Base-by-base conservation (phyloP, 129 eudicot genomes). In the Flaveria trinervia region DNA sequence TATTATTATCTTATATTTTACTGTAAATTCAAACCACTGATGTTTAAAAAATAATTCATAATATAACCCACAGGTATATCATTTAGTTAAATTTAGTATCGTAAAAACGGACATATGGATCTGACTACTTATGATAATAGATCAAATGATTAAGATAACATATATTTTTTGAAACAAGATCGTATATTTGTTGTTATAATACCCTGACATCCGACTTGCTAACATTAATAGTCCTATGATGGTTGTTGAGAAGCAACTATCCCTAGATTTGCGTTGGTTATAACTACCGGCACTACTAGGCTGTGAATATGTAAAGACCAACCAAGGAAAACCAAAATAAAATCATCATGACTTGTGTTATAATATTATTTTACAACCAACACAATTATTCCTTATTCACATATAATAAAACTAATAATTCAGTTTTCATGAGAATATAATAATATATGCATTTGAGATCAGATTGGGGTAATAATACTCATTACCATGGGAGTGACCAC, bases 241-340 rank as follows among this genome's bases (percentile, higher is more conserved):
- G 72, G 62, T 65, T 79, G 82, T 79, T 79, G 77, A 62, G 77
- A 72, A 51, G 72, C 61, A 65, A 64, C 67, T 13, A 62, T 60
- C 71, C 45, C 1, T 61, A 23, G 72, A 33, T 79, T 50, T 25
- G 77, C 26, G 64, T 61, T 79, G n/a, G 78, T 72, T 72, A 59
- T 55, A 79, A 64, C 78, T 56, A 72, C 73, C 83, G 25, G 23
- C 83, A 79, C 67, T 79, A 79, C 49, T 71, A 60, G 44, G 55
- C 60, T 13, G 1, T 78, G 30, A 26, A 30, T 60, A 79, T 49
- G 56, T 48, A 36, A 71, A 60, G 67, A 54, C 48, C 72, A 13
- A 79, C 67, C 72, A 52, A 71, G 72, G 65, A 60, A 79, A 79
- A 77, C 77, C 28, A 71, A 20, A 72, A 71, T 0, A 16, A 16